These are phyloP conservation scores for Geosiphon pyriformis DNA, from an alignment of 192 early-diverging fungal genomes.

Conservation along the genomic window DNA sequence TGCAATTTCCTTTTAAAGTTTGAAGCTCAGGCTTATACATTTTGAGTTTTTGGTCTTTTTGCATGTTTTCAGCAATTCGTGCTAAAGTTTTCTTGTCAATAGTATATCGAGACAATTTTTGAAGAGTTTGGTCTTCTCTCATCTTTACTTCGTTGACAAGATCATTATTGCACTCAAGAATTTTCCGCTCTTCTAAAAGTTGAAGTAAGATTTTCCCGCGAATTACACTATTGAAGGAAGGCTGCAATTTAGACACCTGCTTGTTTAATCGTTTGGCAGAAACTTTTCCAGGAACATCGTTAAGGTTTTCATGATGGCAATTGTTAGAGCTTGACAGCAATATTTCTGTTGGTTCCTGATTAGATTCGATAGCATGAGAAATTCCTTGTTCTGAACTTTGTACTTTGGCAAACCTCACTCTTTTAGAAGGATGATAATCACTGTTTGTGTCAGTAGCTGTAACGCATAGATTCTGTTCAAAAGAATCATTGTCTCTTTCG, in stretches of 20 bases:
- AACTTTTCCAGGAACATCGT: too few species aligned
- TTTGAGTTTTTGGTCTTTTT: constrained; percentile 38
- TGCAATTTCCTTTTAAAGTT: constrained; percentile 36
- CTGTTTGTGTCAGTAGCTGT: too few species aligned
- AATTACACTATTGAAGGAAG: constrained; percentile 20
- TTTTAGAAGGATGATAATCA: too few species aligned
- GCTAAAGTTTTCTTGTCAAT: constrained; percentile 54
- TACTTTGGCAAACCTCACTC: background rate
- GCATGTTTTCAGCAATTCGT: constrained; percentile 40
- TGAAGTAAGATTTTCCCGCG: constrained; percentile 30
- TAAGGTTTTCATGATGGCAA: too few species aligned
- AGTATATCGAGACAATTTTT: constrained; percentile 27
- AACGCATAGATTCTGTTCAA: too few species aligned
- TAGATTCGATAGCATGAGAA: too few species aligned
- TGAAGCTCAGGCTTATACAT: constrained; percentile 40
- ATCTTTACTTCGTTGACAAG: constrained; percentile 33
- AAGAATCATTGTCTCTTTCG: too few species aligned
- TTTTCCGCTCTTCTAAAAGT: constrained; percentile 33
- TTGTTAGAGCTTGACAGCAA: too few species aligned
- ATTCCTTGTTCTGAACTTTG: background rate
- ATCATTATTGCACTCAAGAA: constrained; percentile 30
- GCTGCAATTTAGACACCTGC: constrained; percentile 2
- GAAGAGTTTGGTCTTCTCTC: constrained; percentile 12
- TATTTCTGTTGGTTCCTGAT: too few species aligned
- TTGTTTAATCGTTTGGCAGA: too few species aligned